phyloP scores from a whole-genome alignment of 2,329 filamentous ascomycete species.

The Coniochaeta sp. region DNA sequence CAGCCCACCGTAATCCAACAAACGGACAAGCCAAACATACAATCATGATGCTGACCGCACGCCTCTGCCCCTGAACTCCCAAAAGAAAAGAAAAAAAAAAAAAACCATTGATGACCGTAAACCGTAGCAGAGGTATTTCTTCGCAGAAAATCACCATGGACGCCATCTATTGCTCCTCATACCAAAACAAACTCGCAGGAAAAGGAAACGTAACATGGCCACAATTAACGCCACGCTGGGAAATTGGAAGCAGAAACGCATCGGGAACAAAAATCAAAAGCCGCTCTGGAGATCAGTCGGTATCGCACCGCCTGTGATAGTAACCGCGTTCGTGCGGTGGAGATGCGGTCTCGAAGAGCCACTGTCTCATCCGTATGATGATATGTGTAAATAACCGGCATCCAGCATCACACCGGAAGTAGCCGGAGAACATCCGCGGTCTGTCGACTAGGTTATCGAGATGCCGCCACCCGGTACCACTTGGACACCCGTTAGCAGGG shows the following conservation, averaged over 20 bases:
- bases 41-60: not conserved
- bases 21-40: not conserved
- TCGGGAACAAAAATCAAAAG: not conserved
- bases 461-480: constrained; percentile 21
- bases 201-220: constrained; percentile 2
- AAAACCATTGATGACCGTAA: constrained; percentile 4
- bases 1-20: not conserved
- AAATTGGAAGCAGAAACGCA: not conserved
- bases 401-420: not conserved
- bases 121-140: not conserved
- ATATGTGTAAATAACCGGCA: not conserved
- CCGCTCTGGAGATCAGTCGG: not conserved
- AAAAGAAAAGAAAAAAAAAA: constrained; percentile 2
- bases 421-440: not conserved
- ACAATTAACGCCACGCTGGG: constrained; percentile 1
- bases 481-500: constrained; percentile 28
- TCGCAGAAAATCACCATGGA: not conserved
- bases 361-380: not conserved
- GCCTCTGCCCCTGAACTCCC: not conserved
- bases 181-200: not conserved
- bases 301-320: not conserved
- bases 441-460: constrained; percentile 19
- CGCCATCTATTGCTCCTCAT: constrained; percentile 8
- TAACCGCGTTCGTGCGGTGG: not conserved
- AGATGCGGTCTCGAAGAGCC: not conserved